Conservation (phyloP, 495 filamentous ascomycete genomes). For the Neurospora sublineolata region DNA sequence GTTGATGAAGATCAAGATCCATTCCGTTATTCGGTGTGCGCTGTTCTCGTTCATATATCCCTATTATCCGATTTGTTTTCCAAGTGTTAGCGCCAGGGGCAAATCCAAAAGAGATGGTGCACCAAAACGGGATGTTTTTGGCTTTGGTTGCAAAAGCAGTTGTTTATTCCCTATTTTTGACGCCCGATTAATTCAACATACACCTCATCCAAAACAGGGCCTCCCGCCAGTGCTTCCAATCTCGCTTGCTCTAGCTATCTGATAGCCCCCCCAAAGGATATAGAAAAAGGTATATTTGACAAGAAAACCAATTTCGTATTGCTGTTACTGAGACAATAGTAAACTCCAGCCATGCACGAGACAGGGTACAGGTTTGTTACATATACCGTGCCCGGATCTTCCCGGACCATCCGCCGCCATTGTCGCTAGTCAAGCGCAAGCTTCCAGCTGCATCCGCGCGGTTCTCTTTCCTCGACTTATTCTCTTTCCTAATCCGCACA, state of each 20-base stretch:
- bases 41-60: not conserved
- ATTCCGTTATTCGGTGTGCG: not conserved
- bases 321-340: slow-evolving; percentile 21
- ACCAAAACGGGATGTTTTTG: not conserved
- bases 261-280: not conserved
- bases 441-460: not conserved
- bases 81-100: not conserved
- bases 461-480: not conserved
- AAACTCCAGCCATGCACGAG: slow-evolving; percentile 25
- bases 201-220: not conserved
- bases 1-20: not conserved
- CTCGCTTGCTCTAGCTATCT: not conserved
- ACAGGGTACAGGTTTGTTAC: slow-evolving; percentile 25
- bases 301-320: slow-evolving; percentile 13
- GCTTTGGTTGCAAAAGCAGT: not conserved
- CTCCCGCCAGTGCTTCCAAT: slow-evolving; percentile 1
- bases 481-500: not conserved
- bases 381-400: slow-evolving; percentile 11
- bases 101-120: not conserved
- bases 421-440: not conserved
- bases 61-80: not conserved
- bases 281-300: slow-evolving; percentile 3
- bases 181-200: not conserved
- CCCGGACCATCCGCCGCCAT: not conserved
- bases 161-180: not conserved